Conservation (phyloP, 2,329 filamentous ascomycete species). For the Diplocarpon mali region DNA sequence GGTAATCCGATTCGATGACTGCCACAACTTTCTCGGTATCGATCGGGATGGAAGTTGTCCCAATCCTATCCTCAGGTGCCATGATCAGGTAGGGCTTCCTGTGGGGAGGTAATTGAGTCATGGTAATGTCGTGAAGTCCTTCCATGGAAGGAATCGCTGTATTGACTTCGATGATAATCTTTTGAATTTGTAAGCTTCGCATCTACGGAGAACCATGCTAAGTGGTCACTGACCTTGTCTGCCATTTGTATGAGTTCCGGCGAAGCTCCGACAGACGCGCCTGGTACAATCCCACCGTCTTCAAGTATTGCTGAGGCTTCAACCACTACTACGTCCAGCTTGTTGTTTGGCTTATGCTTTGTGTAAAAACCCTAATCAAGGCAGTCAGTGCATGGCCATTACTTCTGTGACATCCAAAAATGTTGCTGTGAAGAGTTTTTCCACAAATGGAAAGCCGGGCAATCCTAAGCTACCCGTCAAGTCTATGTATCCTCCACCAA, state of each 20-base stretch:
- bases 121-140: slow-evolving; percentile 82
- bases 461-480: too few relatives aligned
- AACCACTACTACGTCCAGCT: slow-evolving; percentile 71
- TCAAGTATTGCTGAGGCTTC: slow-evolving; percentile 81
- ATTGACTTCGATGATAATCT: slow-evolving; percentile 86
- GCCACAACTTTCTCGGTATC: slow-evolving; percentile 79
- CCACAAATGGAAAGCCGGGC: too few relatives aligned
- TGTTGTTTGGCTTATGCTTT: slow-evolving; percentile 60
- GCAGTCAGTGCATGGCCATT: too few relatives aligned
- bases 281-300: slow-evolving; percentile 79
- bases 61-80: slow-evolving; percentile 76
- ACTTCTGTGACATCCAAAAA: too few relatives aligned
- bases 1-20: slow-evolving; percentile 75
- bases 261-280: slow-evolving; percentile 74
- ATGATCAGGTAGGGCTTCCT: slow-evolving; percentile 83
- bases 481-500: too few relatives aligned
- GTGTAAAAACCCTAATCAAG: slow-evolving; percentile 61
- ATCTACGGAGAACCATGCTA: background rate
- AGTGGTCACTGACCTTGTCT: slow-evolving; percentile 49
- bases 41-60: slow-evolving; percentile 68
- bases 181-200: background rate
- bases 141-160: slow-evolving; percentile 76
- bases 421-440: too few relatives aligned
- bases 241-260: slow-evolving; percentile 85
- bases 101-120: slow-evolving; percentile 71